These are phyloP conservation scores for Forsythia suspensa DNA, from an alignment of 257 asterid genomes.

Conservation along the genomic window DNA sequence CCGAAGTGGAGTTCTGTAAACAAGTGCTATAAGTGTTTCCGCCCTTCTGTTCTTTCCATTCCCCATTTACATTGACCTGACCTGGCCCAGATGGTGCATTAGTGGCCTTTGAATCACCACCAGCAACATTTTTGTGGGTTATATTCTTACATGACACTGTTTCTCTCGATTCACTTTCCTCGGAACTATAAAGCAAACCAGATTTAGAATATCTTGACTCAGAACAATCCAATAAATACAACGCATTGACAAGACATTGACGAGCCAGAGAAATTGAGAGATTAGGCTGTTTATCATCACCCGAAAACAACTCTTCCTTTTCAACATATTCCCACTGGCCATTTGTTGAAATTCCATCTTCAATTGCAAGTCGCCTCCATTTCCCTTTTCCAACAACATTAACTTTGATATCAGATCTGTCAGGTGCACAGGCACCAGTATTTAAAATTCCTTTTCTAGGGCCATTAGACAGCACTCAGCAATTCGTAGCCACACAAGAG, in stretches of 20 bases:
- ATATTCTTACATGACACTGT: slow-evolving; percentile 27
- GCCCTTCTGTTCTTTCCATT: slow-evolving; percentile 63
- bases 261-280: slow-evolving; percentile 67
- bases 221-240: slow-evolving; percentile 54
- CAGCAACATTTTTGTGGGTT: no score
- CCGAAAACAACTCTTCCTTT: slow-evolving; percentile 29
- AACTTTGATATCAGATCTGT: slow-evolving; percentile 49
- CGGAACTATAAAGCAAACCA: slow-evolving; percentile 21
- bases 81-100: slow-evolving; percentile 4
- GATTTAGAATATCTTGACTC: slow-evolving; percentile 41
- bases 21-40: slow-evolving; percentile 43
- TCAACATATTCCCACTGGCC: slow-evolving; percentile 30
- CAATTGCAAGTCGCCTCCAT: slow-evolving; percentile 79
- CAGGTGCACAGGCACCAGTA: slow-evolving; percentile 33
- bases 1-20: slow-evolving; percentile 49
- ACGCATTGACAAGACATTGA: slow-evolving; percentile 68
- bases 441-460: slow-evolving; percentile 58
- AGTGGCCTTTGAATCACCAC: no score
- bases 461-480: slow-evolving; percentile 95
- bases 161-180: slow-evolving; percentile 52
- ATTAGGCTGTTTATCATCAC: slow-evolving; percentile 39
- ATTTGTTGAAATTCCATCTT: slow-evolving; percentile 33
- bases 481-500: slow-evolving; percentile 77
- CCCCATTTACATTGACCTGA: slow-evolving; percentile 61
- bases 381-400: slow-evolving; percentile 77